Conservation (phyloP, 2,329 filamentous ascomycete genomes). For the Diaporthe destruens region DNA sequence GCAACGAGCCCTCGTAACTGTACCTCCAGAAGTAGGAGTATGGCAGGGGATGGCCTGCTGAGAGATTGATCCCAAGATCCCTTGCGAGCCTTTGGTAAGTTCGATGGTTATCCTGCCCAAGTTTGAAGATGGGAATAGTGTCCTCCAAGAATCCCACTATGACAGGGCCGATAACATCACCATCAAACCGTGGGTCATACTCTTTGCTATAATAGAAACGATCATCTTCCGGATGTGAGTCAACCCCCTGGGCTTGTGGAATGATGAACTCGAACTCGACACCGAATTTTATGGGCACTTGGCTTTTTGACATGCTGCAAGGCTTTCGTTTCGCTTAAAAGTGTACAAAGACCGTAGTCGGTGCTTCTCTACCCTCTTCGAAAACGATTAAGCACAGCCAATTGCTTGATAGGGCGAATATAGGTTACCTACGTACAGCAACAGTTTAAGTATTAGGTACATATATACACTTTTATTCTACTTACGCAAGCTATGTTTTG, state of each 20-base stretch:
- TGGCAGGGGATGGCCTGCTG: background rate
- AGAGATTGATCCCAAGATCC: background rate
- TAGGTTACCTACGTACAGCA: background rate
- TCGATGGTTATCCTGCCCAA: background rate
- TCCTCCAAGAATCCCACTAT: background rate
- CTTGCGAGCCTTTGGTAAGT: background rate
- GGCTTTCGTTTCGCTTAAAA: background rate
- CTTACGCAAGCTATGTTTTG: background rate
- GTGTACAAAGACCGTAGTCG: too few relatives aligned
- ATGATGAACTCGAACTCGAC: slow-evolving; percentile 17
- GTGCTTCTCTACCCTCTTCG: too few relatives aligned
- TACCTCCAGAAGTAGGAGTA: background rate
- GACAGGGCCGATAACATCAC: background rate
- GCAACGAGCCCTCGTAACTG: background rate
- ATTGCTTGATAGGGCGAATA: too few relatives aligned
- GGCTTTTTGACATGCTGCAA: background rate
- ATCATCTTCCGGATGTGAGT: background rate
- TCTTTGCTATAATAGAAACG: background rate
- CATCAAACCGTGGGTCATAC: too few relatives aligned
- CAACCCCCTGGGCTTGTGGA: background rate
- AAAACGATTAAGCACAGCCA: background rate
- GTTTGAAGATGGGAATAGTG: background rate
- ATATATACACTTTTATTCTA: background rate
- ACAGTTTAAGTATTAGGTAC: background rate
- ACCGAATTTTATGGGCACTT: background rate